Percentiles rank a stretch among this genome's conserved stretches.
Evolutionary conservation across 345 rosid species (phyloP).

Genomic region (Stellera chamaejasme): DNA sequence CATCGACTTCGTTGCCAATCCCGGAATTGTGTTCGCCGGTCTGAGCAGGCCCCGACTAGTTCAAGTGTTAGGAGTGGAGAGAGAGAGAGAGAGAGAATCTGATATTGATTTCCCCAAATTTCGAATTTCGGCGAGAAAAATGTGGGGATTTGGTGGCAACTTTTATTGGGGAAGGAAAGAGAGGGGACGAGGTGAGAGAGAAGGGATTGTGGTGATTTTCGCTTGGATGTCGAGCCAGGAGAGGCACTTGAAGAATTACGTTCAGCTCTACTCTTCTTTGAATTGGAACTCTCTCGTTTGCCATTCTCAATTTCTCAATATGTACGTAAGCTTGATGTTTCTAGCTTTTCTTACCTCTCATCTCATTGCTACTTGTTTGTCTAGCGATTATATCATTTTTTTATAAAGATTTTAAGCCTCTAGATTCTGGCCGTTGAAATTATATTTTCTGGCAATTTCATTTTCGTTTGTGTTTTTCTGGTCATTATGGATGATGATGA

Average conservation of each 20-base stretch:
- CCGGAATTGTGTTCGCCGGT: background rate
- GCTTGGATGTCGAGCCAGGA: slow-evolving; percentile 91
- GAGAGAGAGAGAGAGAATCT: background rate
- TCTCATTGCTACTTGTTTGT: background rate
- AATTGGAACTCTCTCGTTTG: slow-evolving; percentile 75
- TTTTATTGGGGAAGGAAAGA: slow-evolving; percentile 65
- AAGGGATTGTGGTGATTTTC: slow-evolving; percentile 63
- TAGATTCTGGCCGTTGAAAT: too few species aligned
- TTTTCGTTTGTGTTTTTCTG: too few species aligned
- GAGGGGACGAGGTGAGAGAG: slow-evolving; percentile 29
- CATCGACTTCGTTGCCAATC: slow-evolving; percentile 6
- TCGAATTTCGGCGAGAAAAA: slow-evolving; percentile 17
- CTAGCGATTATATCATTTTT: too few species aligned
- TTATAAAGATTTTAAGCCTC: too few species aligned
- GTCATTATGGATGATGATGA: too few species aligned
- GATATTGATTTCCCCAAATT: background rate
- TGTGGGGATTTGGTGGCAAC: slow-evolving; percentile 87
- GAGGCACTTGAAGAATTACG: slow-evolving; percentile 53
- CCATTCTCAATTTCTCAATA: slow-evolving; percentile 78
- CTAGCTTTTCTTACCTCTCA: background rate
- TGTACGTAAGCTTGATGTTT: slow-evolving; percentile 42
- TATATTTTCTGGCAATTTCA: too few species aligned
- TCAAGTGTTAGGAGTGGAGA: background rate
- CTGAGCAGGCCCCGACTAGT: background rate
- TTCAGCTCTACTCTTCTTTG: slow-evolving; percentile 59